Conservation (phyloP, 2,329 filamentous ascomycete genomes). For the Hypoxylon sp. region DNA sequence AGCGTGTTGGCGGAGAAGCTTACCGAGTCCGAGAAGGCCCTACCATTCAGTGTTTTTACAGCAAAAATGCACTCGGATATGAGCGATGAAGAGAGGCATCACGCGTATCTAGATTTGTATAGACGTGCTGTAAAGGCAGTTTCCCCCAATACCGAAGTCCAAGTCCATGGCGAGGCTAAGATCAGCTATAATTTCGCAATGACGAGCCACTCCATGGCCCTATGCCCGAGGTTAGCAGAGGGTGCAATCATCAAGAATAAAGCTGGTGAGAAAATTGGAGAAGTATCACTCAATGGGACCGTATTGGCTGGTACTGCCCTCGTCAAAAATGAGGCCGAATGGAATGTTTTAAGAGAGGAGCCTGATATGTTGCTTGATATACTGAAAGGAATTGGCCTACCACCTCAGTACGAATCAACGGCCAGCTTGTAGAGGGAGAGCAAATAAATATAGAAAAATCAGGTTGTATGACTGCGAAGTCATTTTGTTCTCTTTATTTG, state of each 20-base stretch:
- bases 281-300: constrained; percentile 71
- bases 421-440: neutral
- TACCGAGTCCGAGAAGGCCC: constrained; percentile 26
- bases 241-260: constrained; percentile 56
- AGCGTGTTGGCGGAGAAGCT: constrained; percentile 63
- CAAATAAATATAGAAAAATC: constrained; percentile 10
- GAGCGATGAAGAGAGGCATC: constrained; percentile 57
- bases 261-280: constrained; percentile 57
- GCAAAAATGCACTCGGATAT: constrained; percentile 57
- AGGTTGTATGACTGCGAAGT: constrained; percentile 33
- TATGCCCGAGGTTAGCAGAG: constrained; percentile 70
- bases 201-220: constrained; percentile 67
- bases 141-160: constrained; percentile 41
- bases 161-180: constrained; percentile 59
- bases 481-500: constrained; percentile 32
- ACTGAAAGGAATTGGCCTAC: constrained; percentile 60
- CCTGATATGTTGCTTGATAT: constrained; percentile 58
- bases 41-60: constrained; percentile 64
- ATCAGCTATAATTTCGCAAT: constrained; percentile 77
- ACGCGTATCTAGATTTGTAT: constrained; percentile 65
- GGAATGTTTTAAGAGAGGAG: constrained; percentile 66
- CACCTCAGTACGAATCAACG: constrained; percentile 33
- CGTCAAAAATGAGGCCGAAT: constrained; percentile 72
- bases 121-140: constrained; percentile 56
- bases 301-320: constrained; percentile 75